These are phyloP conservation scores for Schizochytrium sp. DNA, from an alignment of 108 stramenopile genomes.

Conservation along the genomic window DNA sequence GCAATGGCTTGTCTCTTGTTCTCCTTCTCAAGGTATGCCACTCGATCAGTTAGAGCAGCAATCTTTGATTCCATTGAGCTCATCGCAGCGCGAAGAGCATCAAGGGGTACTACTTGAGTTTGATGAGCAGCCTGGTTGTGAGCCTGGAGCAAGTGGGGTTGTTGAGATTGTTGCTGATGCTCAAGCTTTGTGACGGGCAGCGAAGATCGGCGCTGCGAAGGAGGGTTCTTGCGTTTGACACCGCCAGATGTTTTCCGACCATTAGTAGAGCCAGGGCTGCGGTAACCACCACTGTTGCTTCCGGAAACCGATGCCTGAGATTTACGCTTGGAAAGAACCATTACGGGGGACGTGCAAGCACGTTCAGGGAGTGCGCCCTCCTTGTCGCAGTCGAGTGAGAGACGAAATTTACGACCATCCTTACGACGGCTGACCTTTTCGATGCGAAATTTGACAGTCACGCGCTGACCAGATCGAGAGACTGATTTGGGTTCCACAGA, in stretches of 20 bases:
- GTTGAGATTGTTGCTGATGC: neutral
- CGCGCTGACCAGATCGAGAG: neutral
- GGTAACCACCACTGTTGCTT: neutral
- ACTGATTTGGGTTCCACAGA: conserved; percentile 25
- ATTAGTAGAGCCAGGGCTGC: neutral
- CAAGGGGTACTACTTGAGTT: neutral
- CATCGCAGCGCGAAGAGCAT: neutral
- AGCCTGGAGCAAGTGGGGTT: neutral
- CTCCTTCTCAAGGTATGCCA: conserved; percentile 34
- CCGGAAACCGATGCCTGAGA: neutral
- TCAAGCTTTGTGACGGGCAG: conserved; percentile 48
- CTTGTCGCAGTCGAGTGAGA: neutral
- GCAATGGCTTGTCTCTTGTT: conserved; percentile 32
- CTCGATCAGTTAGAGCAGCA: neutral
- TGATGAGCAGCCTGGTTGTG: neutral
- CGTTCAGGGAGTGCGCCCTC: neutral
- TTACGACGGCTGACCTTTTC: conserved; percentile 58
- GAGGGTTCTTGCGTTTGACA: conserved; percentile 18
- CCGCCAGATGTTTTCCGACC: conserved; percentile 25
- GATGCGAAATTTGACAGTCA: conserved; percentile 55
- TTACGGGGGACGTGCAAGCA: conserved; percentile 25
- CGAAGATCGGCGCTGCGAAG: conserved; percentile 24
- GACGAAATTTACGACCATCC: conserved; percentile 21
- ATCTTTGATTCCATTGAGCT: neutral
- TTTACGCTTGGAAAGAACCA: conserved; percentile 47